These are phyloP conservation scores for Lachnum nothofagi DNA, from an alignment of 2,329 filamentous ascomycete species.

Conservation along the genomic window DNA sequence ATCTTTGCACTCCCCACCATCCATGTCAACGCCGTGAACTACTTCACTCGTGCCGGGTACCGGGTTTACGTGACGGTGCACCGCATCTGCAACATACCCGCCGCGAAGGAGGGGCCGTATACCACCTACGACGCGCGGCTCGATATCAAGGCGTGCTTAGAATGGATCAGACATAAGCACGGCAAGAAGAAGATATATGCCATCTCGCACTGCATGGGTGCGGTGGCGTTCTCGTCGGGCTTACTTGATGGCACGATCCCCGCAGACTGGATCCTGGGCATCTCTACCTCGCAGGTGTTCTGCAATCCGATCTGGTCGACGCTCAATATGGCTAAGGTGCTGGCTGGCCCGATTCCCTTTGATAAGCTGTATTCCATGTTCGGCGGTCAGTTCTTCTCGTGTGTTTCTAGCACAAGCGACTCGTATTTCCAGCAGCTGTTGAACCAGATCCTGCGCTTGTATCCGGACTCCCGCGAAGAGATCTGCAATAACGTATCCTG, in stretches of 20 bases:
- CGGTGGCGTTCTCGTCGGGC: slow-evolving; percentile 53
- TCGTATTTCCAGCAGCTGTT: slow-evolving; percentile 45
- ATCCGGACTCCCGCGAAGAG: slow-evolving; percentile 50
- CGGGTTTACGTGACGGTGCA: slow-evolving; percentile 54
- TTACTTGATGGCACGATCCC: slow-evolving; percentile 58
- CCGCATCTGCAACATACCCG: slow-evolving; percentile 51
- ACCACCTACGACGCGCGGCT: slow-evolving; percentile 57
- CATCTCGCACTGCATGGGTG: slow-evolving; percentile 60
- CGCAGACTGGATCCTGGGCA: slow-evolving; percentile 50
- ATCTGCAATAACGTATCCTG: slow-evolving; percentile 58
- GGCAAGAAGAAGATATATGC: slow-evolving; percentile 46
- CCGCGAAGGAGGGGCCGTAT: slow-evolving; percentile 47
- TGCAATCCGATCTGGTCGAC: slow-evolving; percentile 56
- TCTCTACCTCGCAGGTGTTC: slow-evolving; percentile 58
- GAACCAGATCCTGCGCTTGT: slow-evolving; percentile 54
- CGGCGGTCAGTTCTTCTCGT: slow-evolving; percentile 52
- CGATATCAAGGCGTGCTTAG: slow-evolving; percentile 52
- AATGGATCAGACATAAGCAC: slow-evolving; percentile 43
- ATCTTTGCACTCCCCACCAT: slow-evolving; percentile 60
- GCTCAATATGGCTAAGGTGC: slow-evolving; percentile 53
- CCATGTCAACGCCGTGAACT: slow-evolving; percentile 57
- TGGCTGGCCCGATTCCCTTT: slow-evolving; percentile 42
- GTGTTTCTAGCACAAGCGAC: slow-evolving; percentile 44
- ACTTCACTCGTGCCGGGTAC: slow-evolving; percentile 57
- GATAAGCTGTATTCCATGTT: slow-evolving; percentile 45